Percentiles rank a stretch among this genome's conserved stretches.
Conservation (phyloP, 768 basidiomycete genomes). For the Amylocystis lapponica region DNA sequence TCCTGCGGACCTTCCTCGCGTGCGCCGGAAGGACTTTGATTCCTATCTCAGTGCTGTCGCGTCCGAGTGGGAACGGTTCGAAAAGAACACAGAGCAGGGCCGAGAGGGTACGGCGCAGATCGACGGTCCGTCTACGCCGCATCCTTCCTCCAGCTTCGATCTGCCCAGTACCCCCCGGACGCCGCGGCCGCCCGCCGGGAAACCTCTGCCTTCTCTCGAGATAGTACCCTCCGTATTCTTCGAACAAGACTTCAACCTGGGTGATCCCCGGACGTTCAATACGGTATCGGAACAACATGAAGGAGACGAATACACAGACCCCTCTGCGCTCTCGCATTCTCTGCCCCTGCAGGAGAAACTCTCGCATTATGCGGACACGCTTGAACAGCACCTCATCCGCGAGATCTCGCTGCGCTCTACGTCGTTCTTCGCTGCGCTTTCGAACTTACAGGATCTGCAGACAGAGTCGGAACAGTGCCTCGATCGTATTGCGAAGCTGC, state of each 20-base stretch:
- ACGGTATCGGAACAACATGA: constrained; percentile 57
- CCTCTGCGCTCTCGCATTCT: constrained; percentile 57
- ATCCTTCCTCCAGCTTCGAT: constrained; percentile 9
- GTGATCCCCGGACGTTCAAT: constrained; percentile 71
- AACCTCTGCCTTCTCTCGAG: constrained; percentile 62
- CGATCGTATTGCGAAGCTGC: constrained; percentile 65
- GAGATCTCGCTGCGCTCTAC: constrained; percentile 89
- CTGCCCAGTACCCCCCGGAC: constrained; percentile 22
- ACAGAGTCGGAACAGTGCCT: constrained; percentile 84
- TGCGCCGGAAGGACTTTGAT: constrained; percentile 80
- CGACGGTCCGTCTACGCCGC: constrained; percentile 11
- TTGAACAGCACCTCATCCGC: constrained; percentile 90
- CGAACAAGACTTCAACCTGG: constrained; percentile 67
- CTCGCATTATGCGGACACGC: constrained; percentile 86
- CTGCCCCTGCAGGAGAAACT: constrained; percentile 82
- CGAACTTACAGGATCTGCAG: constrained; percentile 90
- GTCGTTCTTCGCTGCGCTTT: constrained; percentile 93
- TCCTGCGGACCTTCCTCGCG: constrained; percentile 73
- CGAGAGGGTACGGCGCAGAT: constrained; percentile 27
- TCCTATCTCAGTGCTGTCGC: constrained; percentile 67
- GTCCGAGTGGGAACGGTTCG: constrained; percentile 75
- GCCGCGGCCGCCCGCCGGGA: constrained; percentile 28
- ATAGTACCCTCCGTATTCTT: constrained; percentile 83
- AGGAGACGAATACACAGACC: constrained; percentile 38
- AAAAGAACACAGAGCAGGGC: constrained; percentile 35